Conservation (phyloP, 176 grass and related monocot species). For the Chloris gayana region DNA sequence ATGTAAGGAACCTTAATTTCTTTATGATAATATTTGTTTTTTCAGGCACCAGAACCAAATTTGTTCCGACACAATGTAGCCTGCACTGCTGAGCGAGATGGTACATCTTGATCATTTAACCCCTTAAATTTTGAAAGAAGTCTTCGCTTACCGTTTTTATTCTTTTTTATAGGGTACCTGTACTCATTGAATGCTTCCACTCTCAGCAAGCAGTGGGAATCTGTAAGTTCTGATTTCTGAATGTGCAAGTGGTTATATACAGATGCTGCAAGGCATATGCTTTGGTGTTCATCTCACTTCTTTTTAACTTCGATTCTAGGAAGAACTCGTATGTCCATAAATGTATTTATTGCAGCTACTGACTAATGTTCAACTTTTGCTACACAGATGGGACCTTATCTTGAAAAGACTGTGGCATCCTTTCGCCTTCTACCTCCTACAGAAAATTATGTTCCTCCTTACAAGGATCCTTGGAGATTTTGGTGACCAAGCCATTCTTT, state of each 20-base stretch:
- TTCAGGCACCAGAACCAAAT: constrained; percentile 84
- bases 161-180: constrained; percentile 66
- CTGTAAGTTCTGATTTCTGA: constrained; percentile 54
- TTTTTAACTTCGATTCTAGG: background rate
- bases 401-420: constrained; percentile 79
- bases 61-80: constrained; percentile 84
- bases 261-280: constrained; percentile 6
- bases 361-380: constrained; percentile 22
- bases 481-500: constrained; percentile 59
- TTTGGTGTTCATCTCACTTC: constrained; percentile 30
- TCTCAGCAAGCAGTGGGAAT: constrained; percentile 95
- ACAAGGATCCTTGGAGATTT: constrained; percentile 98
- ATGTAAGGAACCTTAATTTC: constrained; percentile 31
- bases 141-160: constrained; percentile 30
- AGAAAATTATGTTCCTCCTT: constrained; percentile 91
- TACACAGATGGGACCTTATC: constrained; percentile 77
- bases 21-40: constrained; percentile 28
- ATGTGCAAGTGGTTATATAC: background rate
- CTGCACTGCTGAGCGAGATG: constrained; percentile 89
- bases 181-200: constrained; percentile 97
- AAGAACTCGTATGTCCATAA: constrained; percentile 3
- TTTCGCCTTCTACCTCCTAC: constrained; percentile 83
- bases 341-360: constrained; percentile 35
- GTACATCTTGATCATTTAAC: constrained; percentile 45
- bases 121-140: constrained; percentile 17